Evolutionary conservation across 2,329 filamentous ascomycete genomes (phyloP).

Genomic region (Neopestalotiopsis sp.): DNA sequence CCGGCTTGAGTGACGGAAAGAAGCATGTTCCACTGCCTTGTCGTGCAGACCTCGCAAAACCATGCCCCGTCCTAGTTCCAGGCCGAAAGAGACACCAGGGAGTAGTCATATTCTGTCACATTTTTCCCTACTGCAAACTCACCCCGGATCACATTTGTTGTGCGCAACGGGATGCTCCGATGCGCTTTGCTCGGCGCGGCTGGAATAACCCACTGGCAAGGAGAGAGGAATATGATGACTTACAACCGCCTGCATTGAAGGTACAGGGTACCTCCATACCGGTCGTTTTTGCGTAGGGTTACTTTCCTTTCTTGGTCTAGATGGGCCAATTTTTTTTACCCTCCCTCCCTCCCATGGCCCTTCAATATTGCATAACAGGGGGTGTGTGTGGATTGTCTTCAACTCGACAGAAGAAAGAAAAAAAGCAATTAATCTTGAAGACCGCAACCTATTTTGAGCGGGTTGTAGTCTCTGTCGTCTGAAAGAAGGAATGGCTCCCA

Average conservation of each 20-base stretch:
- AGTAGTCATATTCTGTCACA: constrained; percentile 4
- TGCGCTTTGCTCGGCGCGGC: constrained; percentile 18
- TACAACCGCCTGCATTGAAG: constrained; percentile 4
- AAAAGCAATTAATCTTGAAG: constrained; percentile 8
- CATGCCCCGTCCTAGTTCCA: constrained; percentile 10
- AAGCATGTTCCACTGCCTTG: constrained; percentile 8
- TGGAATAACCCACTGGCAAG: constrained; percentile 15
- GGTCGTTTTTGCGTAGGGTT: not conserved
- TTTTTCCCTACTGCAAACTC: not conserved
- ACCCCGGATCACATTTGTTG: constrained; percentile 6
- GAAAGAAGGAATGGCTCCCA: not conserved
- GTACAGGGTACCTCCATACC: constrained; percentile 12
- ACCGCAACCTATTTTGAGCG: not conserved
- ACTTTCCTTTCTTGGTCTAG: not conserved
- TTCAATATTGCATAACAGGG: constrained; percentile 8
- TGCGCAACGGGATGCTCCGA: constrained; percentile 9
- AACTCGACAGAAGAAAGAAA: constrained; percentile 1
- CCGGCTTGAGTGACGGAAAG: constrained; percentile 19
- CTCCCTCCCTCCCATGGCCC: not conserved
- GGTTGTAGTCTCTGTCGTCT: not conserved
- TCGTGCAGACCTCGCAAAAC: constrained; percentile 13
- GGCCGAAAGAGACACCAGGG: constrained; percentile 1
- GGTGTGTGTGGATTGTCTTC: constrained; percentile 1
- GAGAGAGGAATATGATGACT: not conserved
- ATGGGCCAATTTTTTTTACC: not conserved